Percentiles rank a stretch among this genome's conserved stretches.
Conservation (phyloP, 257 asterid genomes). For the Solanum pinnatisectum region DNA sequence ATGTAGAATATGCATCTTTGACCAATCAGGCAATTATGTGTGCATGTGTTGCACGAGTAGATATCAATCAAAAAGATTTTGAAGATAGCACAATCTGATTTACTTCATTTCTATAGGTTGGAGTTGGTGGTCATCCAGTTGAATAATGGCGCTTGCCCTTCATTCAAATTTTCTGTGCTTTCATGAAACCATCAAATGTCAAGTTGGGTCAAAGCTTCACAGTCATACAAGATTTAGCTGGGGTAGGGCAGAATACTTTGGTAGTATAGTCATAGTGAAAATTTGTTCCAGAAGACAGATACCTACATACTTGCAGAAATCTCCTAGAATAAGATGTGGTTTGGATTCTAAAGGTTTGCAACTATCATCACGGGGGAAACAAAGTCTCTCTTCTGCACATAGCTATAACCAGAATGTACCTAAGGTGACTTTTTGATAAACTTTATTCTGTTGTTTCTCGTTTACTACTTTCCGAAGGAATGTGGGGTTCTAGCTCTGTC, state of each 20-base stretch:
- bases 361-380: constrained; percentile 15
- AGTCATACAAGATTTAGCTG: constrained; percentile 19
- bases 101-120: constrained; percentile 11
- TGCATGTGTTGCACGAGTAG: not conserved
- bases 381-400: constrained; percentile 10
- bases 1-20: not conserved
- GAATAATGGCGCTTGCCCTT: constrained; percentile 55
- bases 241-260: constrained; percentile 14
- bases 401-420: constrained; percentile 7
- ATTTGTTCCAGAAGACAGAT: constrained; percentile 29
- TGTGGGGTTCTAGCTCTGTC: not conserved
- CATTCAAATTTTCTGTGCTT: constrained; percentile 47
- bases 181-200: constrained; percentile 35
- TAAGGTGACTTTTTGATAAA: constrained; percentile 32
- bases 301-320: constrained; percentile 23
- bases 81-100: not conserved
- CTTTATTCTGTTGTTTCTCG: not conserved
- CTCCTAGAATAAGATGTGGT: constrained; percentile 18
- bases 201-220: constrained; percentile 18
- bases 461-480: not conserved
- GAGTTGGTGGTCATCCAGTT: constrained; percentile 14
- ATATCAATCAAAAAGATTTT: not conserved
- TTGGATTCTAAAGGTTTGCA: constrained; percentile 27
- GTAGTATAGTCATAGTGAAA: constrained; percentile 17
- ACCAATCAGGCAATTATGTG: not conserved